Base-by-base conservation (phyloP, 768 basidiomycete genomes). In the Lactarius hatsudake region DNA sequence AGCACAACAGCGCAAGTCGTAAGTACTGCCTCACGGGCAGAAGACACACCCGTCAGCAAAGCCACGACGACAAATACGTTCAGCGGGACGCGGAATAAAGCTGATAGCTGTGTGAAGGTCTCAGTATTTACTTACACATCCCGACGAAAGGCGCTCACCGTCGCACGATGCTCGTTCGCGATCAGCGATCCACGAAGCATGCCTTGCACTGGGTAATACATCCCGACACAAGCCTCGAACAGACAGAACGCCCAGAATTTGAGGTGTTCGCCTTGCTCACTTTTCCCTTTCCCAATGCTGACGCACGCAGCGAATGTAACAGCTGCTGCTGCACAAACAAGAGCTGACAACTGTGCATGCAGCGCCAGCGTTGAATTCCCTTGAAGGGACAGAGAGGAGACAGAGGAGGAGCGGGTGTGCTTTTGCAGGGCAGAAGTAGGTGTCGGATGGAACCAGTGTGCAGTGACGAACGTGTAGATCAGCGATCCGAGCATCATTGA, bases 401-500 rank as follows among this genome's bases (percentile, higher is more conserved):
- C 53, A 15, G 69, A 70, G 7, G 63, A 36, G 9, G 62, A 48
- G 15, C 57, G 60, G 34, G 71, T 38, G 42, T 69, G 59, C 23
- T 71, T 59, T 53, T 59, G 65, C 7, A 61, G 43, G 61, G 67
- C 42, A 28, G 70, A 65, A 43, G 58, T 64, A 18, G 71, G 69
- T 59, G 70, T 71, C 13, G 73, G 73, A 64, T 73, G 72, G 59
- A 59, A 59, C 13, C 73, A 68, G 73, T 72, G 38, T 67, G 74
- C 42, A 56, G 71, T 28, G 72, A 87, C 77, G 59, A 78, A 78
- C 5, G 84, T 89, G 76, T 91, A 91, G 36, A 88, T 71, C 60
- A 91, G 76, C 13, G 90, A 90, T 20, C 90, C 89, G 71, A 91
- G 82, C 84, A 91, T 89, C 89, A 92, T 91, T 63, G 84, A 86